phyloP scores from a whole-genome alignment of 2,329 filamentous ascomycete species.

The Huntiella bhutanensis region DNA sequence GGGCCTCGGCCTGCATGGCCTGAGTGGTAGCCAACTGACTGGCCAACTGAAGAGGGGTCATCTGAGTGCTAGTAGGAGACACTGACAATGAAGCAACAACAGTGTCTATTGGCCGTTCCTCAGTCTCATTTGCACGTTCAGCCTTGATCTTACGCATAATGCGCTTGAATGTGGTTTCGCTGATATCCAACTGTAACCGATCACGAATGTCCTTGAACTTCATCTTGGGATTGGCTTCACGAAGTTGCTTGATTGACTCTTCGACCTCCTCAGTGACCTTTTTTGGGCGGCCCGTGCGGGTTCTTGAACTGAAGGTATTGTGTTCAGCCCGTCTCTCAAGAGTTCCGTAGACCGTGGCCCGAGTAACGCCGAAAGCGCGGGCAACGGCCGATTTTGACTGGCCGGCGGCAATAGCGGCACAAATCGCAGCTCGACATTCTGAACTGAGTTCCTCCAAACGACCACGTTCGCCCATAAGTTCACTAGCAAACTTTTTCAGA shows the following conservation, averaged over 20 bases:
- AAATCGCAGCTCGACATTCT: conserved; percentile 11
- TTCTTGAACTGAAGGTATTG: conserved; percentile 10
- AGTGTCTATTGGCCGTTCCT: neutral
- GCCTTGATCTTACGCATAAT: conserved; percentile 9
- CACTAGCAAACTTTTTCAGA: conserved; percentile 8
- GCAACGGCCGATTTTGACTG: conserved; percentile 11
- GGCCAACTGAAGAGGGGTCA: neutral
- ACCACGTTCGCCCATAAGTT: conserved; percentile 9
- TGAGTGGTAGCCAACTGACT: neutral
- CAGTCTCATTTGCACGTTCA: neutral
- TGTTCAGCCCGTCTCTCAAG: conserved; percentile 10
- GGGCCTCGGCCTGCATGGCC: neutral
- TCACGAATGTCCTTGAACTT: conserved; percentile 11
- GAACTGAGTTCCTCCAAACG: conserved; percentile 11
- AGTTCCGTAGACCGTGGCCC: conserved; percentile 11
- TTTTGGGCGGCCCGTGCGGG: conserved; percentile 10
- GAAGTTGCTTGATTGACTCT: conserved; percentile 5
- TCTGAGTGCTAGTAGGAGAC: neutral
- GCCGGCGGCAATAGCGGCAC: conserved; percentile 11
- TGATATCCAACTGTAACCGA: conserved; percentile 9
- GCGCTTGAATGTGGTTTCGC: conserved; percentile 11
- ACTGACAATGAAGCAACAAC: conserved; percentile 2
- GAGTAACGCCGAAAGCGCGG: conserved; percentile 11
- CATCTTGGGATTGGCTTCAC: conserved; percentile 8
- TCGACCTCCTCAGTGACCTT: conserved; percentile 11